phyloP scores from a whole-genome alignment of 371 early-diverging fungal species.

The Lichtheimia hyalospora region DNA sequence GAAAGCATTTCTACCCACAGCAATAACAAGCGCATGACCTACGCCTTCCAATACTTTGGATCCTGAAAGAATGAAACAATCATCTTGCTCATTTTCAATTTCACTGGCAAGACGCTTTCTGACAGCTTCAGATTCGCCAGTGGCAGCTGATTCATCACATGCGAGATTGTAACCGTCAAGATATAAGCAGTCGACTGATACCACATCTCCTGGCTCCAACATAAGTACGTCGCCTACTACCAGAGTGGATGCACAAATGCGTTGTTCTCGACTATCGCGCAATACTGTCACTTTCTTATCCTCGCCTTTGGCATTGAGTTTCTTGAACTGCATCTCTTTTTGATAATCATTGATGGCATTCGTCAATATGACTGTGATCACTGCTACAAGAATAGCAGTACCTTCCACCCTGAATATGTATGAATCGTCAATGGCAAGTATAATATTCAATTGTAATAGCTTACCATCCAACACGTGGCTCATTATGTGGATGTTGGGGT shows the following conservation, averaged over 20 bases:
- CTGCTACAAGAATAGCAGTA: conserved; percentile 87
- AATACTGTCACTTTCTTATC: conserved; percentile 80
- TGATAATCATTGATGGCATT: conserved; percentile 96
- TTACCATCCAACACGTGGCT: conserved; percentile 69
- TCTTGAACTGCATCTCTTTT: conserved; percentile 93
- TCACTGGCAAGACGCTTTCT: conserved; percentile 45
- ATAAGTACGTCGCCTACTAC: conserved; percentile 88
- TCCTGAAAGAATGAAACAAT: conserved; percentile 90
- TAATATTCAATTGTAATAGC: conserved; percentile 18
- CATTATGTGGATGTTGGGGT: conserved; percentile 49
- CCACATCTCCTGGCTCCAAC: conserved; percentile 92
- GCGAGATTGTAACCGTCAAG: conserved; percentile 78
- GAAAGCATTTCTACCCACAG: conserved; percentile 82
- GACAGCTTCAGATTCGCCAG: conserved; percentile 89
- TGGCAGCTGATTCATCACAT: conserved; percentile 91
- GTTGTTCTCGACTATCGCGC: conserved; percentile 75
- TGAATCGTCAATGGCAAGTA: neutral
- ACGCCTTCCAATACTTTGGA: conserved; percentile 90
- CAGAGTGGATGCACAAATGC: conserved; percentile 80
- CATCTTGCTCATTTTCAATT: conserved; percentile 43
- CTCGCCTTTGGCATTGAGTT: conserved; percentile 88
- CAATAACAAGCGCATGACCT: conserved; percentile 80
- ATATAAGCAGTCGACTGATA: conserved; percentile 87
- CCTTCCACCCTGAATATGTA: conserved; percentile 70
- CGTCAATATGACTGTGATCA: conserved; percentile 87